Conservation (phyloP, 768 basidiomycete genomes). For the Collybiopsis confluens region DNA sequence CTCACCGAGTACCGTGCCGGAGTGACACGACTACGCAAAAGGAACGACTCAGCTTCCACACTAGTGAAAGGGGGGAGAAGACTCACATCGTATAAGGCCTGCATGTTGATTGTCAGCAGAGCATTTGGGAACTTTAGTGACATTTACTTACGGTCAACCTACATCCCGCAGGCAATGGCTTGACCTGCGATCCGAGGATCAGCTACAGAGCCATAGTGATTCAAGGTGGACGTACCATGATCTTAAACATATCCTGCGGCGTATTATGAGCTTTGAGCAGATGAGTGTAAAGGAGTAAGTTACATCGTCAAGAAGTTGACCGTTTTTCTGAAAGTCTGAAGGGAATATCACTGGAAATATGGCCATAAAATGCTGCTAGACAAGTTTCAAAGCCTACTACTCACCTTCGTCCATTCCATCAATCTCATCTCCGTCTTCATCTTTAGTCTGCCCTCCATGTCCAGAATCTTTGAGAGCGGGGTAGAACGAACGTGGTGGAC, state of each 20-base stretch:
- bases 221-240: slow-evolving; percentile 32
- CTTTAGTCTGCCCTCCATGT: slow-evolving; percentile 89
- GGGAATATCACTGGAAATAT: slow-evolving; percentile 79
- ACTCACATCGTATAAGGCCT: slow-evolving; percentile 52
- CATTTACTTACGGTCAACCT: slow-evolving; percentile 40
- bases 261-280: not conserved
- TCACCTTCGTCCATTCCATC: slow-evolving; percentile 79
- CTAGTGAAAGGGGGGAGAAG: not conserved
- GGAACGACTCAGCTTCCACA: not conserved
- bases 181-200: slow-evolving; percentile 26
- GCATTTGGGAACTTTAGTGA: not conserved
- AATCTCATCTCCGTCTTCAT: slow-evolving; percentile 71
- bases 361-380: no score
- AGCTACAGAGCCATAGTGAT: not conserved
- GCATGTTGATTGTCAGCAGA: not conserved
- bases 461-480: slow-evolving; percentile 62
- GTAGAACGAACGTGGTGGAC: not conserved
- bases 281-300: slow-evolving; percentile 12
- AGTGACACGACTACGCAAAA: slow-evolving; percentile 44
- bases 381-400: no score
- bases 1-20: slow-evolving; percentile 48
- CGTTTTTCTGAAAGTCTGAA: slow-evolving; percentile 71
- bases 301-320: slow-evolving; percentile 74
- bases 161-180: slow-evolving; percentile 43
- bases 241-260: slow-evolving; percentile 41